Evolutionary conservation across 345 rosid genomes (phyloP).

Genomic region (Sonneratia caseolaris): DNA sequence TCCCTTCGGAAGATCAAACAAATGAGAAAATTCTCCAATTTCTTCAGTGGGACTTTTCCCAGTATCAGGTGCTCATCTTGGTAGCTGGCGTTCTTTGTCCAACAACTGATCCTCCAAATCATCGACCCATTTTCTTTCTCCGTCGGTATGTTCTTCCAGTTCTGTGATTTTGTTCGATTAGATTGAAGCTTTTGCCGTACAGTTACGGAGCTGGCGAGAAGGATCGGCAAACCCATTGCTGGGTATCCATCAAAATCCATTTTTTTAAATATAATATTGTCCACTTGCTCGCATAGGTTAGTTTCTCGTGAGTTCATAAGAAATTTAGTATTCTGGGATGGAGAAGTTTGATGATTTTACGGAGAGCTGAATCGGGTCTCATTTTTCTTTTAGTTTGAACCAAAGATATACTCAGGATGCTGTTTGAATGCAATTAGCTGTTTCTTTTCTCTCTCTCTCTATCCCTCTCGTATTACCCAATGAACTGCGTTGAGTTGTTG

Average conservation of each 20-base stretch:
- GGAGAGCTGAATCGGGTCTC: neutral
- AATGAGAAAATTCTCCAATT: neutral
- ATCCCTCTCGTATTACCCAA: neutral
- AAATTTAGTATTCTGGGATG: neutral
- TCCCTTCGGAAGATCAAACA: neutral
- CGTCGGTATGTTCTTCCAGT: neutral
- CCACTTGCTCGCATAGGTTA: neutral
- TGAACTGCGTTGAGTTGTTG: neutral
- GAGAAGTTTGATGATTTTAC: neutral
- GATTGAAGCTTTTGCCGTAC: constrained; percentile 2
- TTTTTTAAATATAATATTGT: neutral
- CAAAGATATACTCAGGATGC: neutral
- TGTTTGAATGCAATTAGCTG: neutral
- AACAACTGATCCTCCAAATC: neutral
- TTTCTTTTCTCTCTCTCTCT: neutral
- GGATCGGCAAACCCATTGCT: constrained; percentile 1
- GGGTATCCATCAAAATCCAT: neutral
- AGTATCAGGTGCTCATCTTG: neutral
- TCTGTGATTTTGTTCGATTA: neutral
- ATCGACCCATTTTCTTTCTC: neutral
- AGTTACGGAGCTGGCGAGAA: neutral
- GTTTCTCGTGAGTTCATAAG: neutral
- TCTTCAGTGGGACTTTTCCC: neutral
- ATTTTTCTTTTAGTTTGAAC: neutral
- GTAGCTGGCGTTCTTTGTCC: neutral